A percentile compares a stretch with the other conserved stretches of the same genome.
phyloP scores from a whole-genome alignment of 768 basidiomycete genomes.

The Russula abietina region DNA sequence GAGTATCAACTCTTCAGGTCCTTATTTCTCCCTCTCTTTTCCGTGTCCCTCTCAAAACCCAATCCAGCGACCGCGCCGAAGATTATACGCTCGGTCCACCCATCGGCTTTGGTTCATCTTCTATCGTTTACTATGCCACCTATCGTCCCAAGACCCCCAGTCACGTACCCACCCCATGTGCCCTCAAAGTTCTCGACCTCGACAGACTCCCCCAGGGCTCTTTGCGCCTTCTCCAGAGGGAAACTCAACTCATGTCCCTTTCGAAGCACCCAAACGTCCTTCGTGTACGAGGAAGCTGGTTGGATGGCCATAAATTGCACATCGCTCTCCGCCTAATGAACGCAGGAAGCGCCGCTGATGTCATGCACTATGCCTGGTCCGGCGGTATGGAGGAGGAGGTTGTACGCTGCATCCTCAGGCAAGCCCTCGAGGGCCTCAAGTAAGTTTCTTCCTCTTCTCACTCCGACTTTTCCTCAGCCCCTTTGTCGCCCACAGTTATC shows the following conservation, averaged over 20 bases:
- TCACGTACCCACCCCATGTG: constrained; percentile 48
- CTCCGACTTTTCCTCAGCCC: constrained; percentile 13
- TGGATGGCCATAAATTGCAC: constrained; percentile 72
- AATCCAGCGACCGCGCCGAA: constrained; percentile 50
- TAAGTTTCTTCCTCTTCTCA: constrained; percentile 34
- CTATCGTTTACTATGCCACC: constrained; percentile 77
- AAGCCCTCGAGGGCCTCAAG: constrained; percentile 86
- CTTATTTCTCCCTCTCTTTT: constrained; percentile 12
- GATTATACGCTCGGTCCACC: constrained; percentile 75
- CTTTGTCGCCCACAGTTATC: constrained; percentile 44
- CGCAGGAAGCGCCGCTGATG: constrained; percentile 78
- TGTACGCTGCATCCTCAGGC: constrained; percentile 74
- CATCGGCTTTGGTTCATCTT: constrained; percentile 89
- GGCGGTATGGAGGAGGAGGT: constrained; percentile 93
- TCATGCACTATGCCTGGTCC: constrained; percentile 78
- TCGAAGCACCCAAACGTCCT: constrained; percentile 92
- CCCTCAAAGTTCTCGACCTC: constrained; percentile 86
- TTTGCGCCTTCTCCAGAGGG: constrained; percentile 68
- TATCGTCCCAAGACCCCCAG: constrained; percentile 43
- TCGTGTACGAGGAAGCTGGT: constrained; percentile 87
- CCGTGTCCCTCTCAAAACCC: background rate
- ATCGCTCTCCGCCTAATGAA: constrained; percentile 90
- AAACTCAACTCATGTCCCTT: constrained; percentile 88
- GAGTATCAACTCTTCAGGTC: constrained; percentile 81
- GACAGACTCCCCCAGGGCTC: constrained; percentile 68